These are phyloP conservation scores for Auricularia sp. DNA, from an alignment of 768 basidiomycete genomes.

Conservation along the genomic window DNA sequence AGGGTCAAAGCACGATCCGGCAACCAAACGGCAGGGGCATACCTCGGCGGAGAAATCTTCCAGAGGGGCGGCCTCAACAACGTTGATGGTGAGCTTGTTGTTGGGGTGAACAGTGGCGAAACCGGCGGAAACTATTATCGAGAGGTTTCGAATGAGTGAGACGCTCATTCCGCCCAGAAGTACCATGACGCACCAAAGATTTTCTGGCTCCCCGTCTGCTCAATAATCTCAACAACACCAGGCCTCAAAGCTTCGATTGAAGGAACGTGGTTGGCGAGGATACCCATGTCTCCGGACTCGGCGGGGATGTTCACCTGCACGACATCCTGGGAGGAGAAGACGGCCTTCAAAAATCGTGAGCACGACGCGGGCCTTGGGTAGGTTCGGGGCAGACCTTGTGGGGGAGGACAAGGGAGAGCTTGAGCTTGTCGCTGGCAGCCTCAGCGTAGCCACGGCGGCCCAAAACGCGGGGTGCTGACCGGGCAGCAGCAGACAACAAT, in stretches of 20 bases:
- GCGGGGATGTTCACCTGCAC: conserved; percentile 93
- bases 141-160: no score
- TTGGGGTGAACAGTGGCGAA: conserved; percentile 97
- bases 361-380: not conserved
- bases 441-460: conserved; percentile 91
- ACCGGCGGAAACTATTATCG: conserved; percentile 70
- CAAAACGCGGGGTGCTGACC: no score
- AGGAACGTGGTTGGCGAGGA: conserved; percentile 96
- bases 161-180: no score
- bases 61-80: conserved; percentile 88
- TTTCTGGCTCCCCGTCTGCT: conserved; percentile 75
- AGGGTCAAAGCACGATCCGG: conserved; percentile 5
- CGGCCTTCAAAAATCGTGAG: no score
- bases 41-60: conserved; percentile 90
- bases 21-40: no score
- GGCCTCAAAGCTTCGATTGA: conserved; percentile 93
- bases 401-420: conserved; percentile 86
- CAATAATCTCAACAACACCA: conserved; percentile 90
- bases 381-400: conserved; percentile 54
- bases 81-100: conserved; percentile 94
- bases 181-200: conserved; percentile 77
- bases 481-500: no score
- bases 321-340: conserved; percentile 85
- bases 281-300: conserved; percentile 96
- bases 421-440: conserved; percentile 79